Conservation (phyloP, 352 stramenopile species). For the Phytopythium helicoides region DNA sequence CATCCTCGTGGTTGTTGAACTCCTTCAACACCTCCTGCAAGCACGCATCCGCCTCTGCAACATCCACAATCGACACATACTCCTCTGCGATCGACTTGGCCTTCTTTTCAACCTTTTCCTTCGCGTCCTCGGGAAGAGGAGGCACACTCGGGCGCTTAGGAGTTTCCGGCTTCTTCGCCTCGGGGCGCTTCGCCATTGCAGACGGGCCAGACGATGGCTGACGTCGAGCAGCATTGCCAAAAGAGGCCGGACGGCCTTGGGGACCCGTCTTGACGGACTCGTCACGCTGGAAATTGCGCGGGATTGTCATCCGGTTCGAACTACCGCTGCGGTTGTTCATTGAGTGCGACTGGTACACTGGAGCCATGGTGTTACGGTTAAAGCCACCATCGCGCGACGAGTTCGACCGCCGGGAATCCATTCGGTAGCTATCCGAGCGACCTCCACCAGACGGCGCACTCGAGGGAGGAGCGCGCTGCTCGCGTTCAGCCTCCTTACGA, state of each 20-base stretch:
- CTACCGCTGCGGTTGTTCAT: conserved; percentile 37
- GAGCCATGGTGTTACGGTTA: conserved; percentile 50
- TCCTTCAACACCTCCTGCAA: conserved; percentile 63
- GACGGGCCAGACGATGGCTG: background rate
- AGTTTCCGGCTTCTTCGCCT: conserved; percentile 24
- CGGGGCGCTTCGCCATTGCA: background rate
- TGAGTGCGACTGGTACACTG: conserved; percentile 53
- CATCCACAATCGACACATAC: conserved; percentile 71
- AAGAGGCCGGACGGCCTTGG: conserved; percentile 48
- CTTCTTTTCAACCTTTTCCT: conserved; percentile 73
- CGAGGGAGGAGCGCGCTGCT: conserved; percentile 57
- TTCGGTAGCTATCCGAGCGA: conserved; percentile 30
- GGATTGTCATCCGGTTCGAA: conserved; percentile 43
- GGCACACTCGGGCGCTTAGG: conserved; percentile 22
- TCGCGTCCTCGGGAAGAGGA: conserved; percentile 54
- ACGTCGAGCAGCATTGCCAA: conserved; percentile 27
- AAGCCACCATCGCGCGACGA: conserved; percentile 59
- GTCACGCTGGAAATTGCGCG: conserved; percentile 48
- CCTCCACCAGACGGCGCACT: conserved; percentile 41
- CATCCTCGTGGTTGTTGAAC: conserved; percentile 58
- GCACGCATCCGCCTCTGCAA: conserved; percentile 67
- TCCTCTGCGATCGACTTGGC: conserved; percentile 77
- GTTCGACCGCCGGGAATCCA: conserved; percentile 40
- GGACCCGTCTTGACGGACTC: conserved; percentile 62
- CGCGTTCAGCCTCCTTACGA: conserved; percentile 91